phyloP scores from a whole-genome alignment of 108 stramenopile genomes.

The Fragilariopsis cylindrus region DNA sequence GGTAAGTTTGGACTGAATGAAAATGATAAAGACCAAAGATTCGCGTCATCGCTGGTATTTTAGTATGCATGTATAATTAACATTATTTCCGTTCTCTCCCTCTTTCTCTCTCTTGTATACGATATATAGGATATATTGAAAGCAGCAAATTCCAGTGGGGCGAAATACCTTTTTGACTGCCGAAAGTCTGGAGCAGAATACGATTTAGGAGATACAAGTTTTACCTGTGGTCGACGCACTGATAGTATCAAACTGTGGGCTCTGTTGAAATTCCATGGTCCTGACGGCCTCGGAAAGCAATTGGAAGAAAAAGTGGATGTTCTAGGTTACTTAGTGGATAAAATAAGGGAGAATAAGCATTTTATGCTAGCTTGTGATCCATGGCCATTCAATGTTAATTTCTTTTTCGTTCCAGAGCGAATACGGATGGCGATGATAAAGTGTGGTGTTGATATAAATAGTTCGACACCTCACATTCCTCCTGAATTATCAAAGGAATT shows the following conservation, averaged over 20 bases:
- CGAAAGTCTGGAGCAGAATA: slow-evolving; percentile 55
- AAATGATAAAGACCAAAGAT: too few relatives aligned
- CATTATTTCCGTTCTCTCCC: too few relatives aligned
- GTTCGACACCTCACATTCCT: slow-evolving; percentile 23
- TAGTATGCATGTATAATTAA: too few relatives aligned
- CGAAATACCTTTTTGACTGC: slow-evolving; percentile 55
- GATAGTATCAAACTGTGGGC: slow-evolving; percentile 44
- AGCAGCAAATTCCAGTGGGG: slow-evolving; percentile 45
- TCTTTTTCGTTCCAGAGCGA: slow-evolving; percentile 58
- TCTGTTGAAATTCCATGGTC: too few relatives aligned
- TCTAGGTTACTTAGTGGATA: too few relatives aligned
- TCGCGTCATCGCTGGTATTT: too few relatives aligned
- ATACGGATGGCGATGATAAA: slow-evolving; percentile 31
- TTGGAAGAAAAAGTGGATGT: too few relatives aligned
- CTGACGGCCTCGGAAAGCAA: too few relatives aligned
- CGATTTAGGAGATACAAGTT: slow-evolving; percentile 58
- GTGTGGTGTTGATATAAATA: slow-evolving; percentile 19
- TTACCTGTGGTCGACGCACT: slow-evolving; percentile 53
- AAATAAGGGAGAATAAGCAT: too few relatives aligned
- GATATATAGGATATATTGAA: slow-evolving; percentile 1
- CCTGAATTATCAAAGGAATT: slow-evolving; percentile 47
- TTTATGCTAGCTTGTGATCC: too few relatives aligned
- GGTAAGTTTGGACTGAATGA: too few relatives aligned
- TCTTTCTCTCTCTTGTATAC: too few relatives aligned
- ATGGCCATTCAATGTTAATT: slow-evolving; percentile 64